Evolutionary conservation across 495 filamentous ascomycete genomes (phyloP).

Genomic region (Lentithecium fluviatile): DNA sequence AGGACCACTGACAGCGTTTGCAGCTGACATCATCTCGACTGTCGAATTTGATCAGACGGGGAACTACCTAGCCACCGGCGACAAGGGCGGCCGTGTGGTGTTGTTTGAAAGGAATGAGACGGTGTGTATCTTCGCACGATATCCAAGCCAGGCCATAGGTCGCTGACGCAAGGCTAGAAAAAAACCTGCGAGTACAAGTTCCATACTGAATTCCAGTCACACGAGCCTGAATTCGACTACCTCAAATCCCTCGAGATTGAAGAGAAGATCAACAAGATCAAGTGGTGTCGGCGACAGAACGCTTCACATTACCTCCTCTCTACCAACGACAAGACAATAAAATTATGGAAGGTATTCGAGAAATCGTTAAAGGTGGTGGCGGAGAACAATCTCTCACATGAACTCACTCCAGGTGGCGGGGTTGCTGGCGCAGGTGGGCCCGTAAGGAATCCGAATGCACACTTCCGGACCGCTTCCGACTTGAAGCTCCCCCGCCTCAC

Average conservation of each 20-base stretch:
- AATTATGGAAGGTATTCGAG: slow-evolving; percentile 99
- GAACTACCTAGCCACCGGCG: slow-evolving; percentile 95
- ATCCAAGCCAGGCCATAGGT: background rate
- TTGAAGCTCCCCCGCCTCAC: slow-evolving; percentile 93
- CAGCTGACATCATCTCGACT: slow-evolving; percentile 98
- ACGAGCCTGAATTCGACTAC: slow-evolving; percentile 99
- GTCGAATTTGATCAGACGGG: slow-evolving; percentile 99
- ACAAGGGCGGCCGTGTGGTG: slow-evolving; percentile 95
- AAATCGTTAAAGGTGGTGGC: slow-evolving; percentile 98
- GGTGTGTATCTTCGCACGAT: slow-evolving; percentile 51
- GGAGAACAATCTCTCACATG: slow-evolving; percentile 96
- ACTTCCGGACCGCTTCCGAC: slow-evolving; percentile 76
- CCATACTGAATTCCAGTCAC: slow-evolving; percentile 98
- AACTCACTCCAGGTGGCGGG: slow-evolving; percentile 77
- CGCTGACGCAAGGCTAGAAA: slow-evolving; percentile 61
- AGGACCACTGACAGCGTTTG: slow-evolving; percentile 1
- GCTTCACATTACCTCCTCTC: slow-evolving; percentile 97
- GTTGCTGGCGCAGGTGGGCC: slow-evolving; percentile 72
- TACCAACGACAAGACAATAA: slow-evolving; percentile 99
- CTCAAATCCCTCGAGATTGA: slow-evolving; percentile 98
- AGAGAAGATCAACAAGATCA: slow-evolving; percentile 99
- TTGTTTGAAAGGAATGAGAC: slow-evolving; percentile 98
- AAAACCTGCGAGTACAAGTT: slow-evolving; percentile 99
- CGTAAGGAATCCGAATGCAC: slow-evolving; percentile 63
- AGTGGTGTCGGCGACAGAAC: slow-evolving; percentile 98